Conservation (phyloP, 805 yeast genomes). For the Saturnispora galanensis region DNA sequence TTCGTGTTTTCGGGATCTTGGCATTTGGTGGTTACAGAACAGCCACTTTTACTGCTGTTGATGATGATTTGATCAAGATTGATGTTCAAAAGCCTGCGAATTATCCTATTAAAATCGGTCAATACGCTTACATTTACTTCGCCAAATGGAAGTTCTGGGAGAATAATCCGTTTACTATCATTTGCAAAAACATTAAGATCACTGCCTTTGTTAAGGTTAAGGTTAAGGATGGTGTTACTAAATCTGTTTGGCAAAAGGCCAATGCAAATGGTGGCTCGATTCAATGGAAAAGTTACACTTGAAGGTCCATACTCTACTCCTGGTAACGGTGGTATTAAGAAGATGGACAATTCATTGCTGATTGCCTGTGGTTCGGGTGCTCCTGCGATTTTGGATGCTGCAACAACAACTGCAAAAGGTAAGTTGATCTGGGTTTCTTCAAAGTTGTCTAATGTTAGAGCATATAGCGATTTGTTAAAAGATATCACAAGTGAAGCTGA, state of each 20-base stretch:
- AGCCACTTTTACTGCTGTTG: slow-evolving; percentile 16
- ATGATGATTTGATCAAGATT: slow-evolving; percentile 32
- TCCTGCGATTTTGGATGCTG: slow-evolving; percentile 44
- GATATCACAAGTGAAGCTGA: slow-evolving; percentile 21
- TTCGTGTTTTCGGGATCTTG: slow-evolving; percentile 29
- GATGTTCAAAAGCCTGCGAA: slow-evolving; percentile 39
- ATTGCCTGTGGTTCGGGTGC: slow-evolving; percentile 68
- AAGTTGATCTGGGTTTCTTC: slow-evolving; percentile 55
- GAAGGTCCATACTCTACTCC: slow-evolving; percentile 64
- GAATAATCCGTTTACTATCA: slow-evolving; percentile 61
- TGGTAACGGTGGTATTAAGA: slow-evolving; percentile 34
- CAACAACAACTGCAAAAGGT: slow-evolving; percentile 21
- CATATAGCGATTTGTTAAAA: slow-evolving; percentile 29
- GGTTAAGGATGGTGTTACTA: too few species aligned
- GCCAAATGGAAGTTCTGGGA: slow-evolving; percentile 49
- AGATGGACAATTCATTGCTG: slow-evolving; percentile 41
- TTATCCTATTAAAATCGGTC: slow-evolving; percentile 46
- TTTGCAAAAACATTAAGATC: slow-evolving; percentile 30
- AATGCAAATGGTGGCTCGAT: slow-evolving; percentile 6
- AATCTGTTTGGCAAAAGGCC: slow-evolving; percentile 28
- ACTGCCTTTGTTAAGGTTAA: slow-evolving; percentile 37
- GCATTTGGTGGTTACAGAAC: slow-evolving; percentile 17
- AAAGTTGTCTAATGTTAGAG: slow-evolving; percentile 34
- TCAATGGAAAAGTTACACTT: slow-evolving; percentile 26
- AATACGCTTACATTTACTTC: slow-evolving; percentile 48